Conservation (phyloP, 257 asterid genomes). For the Ophiorrhiza pumila region DNA sequence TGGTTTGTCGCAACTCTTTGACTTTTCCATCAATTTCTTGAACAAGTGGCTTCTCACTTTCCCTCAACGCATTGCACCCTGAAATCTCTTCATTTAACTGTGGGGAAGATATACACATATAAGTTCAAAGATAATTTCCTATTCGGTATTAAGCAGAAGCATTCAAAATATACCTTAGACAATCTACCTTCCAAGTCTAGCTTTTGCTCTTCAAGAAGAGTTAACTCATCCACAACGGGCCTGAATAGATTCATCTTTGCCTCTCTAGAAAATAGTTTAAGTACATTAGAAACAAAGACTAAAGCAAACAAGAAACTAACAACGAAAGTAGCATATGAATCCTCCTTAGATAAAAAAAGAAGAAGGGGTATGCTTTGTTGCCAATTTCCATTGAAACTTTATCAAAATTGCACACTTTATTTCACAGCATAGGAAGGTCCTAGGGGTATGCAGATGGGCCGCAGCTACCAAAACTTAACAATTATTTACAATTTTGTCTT, state of each 20-base stretch:
- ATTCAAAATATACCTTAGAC: conserved; percentile 45
- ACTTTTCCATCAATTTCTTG: conserved; percentile 58
- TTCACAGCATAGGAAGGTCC: background rate
- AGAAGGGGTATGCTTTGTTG: background rate
- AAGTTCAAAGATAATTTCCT: conserved; percentile 5
- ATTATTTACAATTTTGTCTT: background rate
- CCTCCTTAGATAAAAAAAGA: background rate
- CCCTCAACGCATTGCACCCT: conserved; percentile 49
- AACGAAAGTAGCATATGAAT: background rate
- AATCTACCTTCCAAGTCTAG: conserved; percentile 49
- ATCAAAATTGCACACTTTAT: background rate
- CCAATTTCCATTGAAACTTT: background rate
- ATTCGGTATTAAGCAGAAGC: conserved; percentile 2
- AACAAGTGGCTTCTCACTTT: conserved; percentile 61
- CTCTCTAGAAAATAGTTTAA: conserved; percentile 30
- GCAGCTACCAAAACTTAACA: background rate
- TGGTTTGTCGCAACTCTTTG: conserved; percentile 58
- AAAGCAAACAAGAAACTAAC: background rate
- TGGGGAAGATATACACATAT: conserved; percentile 17
- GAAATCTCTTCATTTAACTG: conserved; percentile 65
- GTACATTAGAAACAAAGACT: background rate
- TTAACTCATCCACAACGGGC: conserved; percentile 52
- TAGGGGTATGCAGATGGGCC: background rate
- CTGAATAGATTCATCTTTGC: conserved; percentile 44
- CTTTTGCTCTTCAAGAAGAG: conserved; percentile 44